Percentiles rank a stretch among this genome's conserved stretches.
These are phyloP conservation scores for Colletotrichum godetiae DNA, from an alignment of 2,329 filamentous ascomycete genomes.

Conservation along the genomic window DNA sequence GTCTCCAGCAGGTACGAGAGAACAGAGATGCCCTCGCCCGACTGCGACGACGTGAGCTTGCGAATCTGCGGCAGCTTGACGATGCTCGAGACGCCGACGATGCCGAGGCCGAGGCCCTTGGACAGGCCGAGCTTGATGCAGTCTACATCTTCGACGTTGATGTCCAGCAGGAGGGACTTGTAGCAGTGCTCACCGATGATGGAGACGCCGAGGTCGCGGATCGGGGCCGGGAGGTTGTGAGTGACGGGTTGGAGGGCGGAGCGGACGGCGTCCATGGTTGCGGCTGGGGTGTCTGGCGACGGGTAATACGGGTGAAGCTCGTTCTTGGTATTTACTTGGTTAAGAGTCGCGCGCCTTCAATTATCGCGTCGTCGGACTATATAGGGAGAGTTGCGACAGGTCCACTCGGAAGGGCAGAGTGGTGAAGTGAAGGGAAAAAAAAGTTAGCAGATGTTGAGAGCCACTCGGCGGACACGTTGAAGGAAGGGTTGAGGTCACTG, in stretches of 20 bases:
- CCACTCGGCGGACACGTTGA: conserved; percentile 32
- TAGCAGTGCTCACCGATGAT: conserved; percentile 90
- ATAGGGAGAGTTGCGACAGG: neutral
- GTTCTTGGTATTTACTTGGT: neutral
- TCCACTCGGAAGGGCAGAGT: neutral
- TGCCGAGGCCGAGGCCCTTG: conserved; percentile 92
- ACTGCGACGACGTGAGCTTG: conserved; percentile 86
- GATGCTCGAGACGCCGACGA: conserved; percentile 88
- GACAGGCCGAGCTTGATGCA: conserved; percentile 92
- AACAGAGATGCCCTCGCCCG: conserved; percentile 86
- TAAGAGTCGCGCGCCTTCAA: neutral
- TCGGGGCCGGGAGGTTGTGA: conserved; percentile 77
- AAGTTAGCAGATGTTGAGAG: conserved; percentile 21
- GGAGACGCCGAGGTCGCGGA: conserved; percentile 79
- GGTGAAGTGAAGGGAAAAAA: conserved; percentile 5
- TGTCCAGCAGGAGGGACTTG: conserved; percentile 83
- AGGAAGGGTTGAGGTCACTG: conserved; percentile 35
- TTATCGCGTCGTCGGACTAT: neutral
- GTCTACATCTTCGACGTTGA: conserved; percentile 79
- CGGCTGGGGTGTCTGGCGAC: conserved; percentile 3
- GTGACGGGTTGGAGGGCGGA: conserved; percentile 76
- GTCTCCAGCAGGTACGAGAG: conserved; percentile 95
- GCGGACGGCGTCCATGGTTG: conserved; percentile 70
- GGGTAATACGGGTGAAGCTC: neutral
- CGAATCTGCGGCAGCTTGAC: conserved; percentile 98